A percentile compares a stretch with the other conserved stretches of the same genome.
phyloP scores from a whole-genome alignment of 1,284 basidiomycete genomes.

The Sanghuangporus sanghuang region DNA sequence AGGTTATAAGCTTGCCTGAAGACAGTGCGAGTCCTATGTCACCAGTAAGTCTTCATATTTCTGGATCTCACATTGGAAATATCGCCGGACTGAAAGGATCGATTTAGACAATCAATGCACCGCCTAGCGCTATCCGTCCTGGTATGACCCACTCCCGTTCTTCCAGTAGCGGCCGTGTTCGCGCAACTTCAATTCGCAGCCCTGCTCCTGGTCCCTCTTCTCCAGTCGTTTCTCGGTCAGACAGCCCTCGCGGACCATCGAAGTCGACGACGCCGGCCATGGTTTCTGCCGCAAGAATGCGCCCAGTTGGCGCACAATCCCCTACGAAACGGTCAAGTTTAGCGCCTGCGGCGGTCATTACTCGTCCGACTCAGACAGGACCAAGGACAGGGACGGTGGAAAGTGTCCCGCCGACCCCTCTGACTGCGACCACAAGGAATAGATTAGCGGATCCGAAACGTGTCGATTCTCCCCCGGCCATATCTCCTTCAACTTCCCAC shows the following conservation, averaged over 20 bases:
- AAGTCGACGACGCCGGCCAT: conserved; percentile 32
- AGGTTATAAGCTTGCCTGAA: conserved; percentile 44
- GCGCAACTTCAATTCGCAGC: conserved; percentile 32
- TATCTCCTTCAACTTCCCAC: conserved; percentile 7
- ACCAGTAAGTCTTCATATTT: neutral
- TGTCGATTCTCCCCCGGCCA: conserved; percentile 3
- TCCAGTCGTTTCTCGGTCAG: conserved; percentile 35
- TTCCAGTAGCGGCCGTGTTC: conserved; percentile 32
- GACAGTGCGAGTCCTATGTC: conserved; percentile 29
- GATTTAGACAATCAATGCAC: conserved; percentile 22
- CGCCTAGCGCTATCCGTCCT: conserved; percentile 21
- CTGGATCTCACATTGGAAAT: neutral
- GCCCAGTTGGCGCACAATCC: conserved; percentile 31
- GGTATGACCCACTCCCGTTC: conserved; percentile 39
- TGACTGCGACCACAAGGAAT: neutral
- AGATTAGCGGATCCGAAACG: conserved; percentile 2
- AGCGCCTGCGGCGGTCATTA: conserved; percentile 17
- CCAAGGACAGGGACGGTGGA: conserved; percentile 1
- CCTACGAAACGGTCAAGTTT: conserved; percentile 25
- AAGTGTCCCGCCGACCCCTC: conserved; percentile 4
- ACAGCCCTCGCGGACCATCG: conserved; percentile 39
- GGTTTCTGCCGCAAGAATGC: conserved; percentile 30
- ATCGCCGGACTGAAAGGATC: neutral
- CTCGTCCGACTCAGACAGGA: conserved; percentile 32
- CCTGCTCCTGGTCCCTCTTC: conserved; percentile 24